Evolutionary conservation across 1,284 basidiomycete species (phyloP).

Genomic region (Limonomyces culmigenus): DNA sequence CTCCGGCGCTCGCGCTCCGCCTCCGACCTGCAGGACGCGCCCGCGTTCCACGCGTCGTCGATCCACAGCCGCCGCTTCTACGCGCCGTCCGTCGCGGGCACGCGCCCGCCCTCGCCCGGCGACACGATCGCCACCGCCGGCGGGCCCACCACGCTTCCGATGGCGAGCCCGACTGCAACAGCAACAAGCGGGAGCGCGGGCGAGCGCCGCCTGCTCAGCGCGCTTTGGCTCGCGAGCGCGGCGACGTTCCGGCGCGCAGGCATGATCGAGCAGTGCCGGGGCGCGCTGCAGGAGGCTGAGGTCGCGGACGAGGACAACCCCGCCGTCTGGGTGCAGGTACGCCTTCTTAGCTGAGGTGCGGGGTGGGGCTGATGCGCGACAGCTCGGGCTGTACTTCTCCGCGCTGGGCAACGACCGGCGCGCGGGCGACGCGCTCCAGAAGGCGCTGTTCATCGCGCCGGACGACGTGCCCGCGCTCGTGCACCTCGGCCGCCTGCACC

Average conservation of each 20-base stretch:
- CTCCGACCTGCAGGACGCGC: slow-evolving; percentile 29
- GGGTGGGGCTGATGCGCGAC: no score
- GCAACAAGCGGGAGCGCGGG: slow-evolving; percentile 27
- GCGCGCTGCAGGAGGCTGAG: slow-evolving; percentile 92
- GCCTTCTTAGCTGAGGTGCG: no score
- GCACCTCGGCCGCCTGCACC: slow-evolving; percentile 60
- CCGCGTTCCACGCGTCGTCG: slow-evolving; percentile 62
- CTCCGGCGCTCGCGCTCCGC: slow-evolving; percentile 44
- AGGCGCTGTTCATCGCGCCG: slow-evolving; percentile 65
- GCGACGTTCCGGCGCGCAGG: slow-evolving; percentile 85
- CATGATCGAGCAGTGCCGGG: slow-evolving; percentile 79
- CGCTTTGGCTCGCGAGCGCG: slow-evolving; percentile 87
- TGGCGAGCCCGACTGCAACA: slow-evolving; percentile 25
- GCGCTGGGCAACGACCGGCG: slow-evolving; percentile 37
- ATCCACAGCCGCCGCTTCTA: slow-evolving; percentile 63
- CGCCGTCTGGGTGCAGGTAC: slow-evolving; percentile 86
- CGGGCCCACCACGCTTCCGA: no score
- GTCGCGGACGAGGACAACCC: slow-evolving; percentile 74
- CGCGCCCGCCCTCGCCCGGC: slow-evolving; percentile 10
- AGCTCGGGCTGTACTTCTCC: slow-evolving; percentile 68
- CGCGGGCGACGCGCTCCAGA: slow-evolving; percentile 64
- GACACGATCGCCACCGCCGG: no score
- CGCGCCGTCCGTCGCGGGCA: slow-evolving; percentile 27
- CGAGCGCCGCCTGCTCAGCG: slow-evolving; percentile 57
- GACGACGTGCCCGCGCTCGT: slow-evolving; percentile 66